Percentiles rank a stretch among this genome's conserved stretches.
Conservation (phyloP, 164 flowering plant genomes). For the Stephania yunnanensis region DNA sequence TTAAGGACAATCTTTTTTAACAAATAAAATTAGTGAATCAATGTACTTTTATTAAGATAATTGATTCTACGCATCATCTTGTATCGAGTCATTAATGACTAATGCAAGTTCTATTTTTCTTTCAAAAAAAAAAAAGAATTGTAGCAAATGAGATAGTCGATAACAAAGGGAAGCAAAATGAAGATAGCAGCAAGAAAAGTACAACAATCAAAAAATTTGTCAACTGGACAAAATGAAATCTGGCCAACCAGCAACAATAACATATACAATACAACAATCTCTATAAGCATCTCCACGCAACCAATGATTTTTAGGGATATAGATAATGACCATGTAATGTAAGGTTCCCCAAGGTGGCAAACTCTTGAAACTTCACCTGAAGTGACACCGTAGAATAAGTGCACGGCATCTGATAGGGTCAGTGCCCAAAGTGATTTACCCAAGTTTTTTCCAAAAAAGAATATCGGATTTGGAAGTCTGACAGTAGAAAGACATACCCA, state of each 20-base stretch:
- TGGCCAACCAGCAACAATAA: neutral
- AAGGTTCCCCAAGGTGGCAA: neutral
- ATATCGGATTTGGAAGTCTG: neutral
- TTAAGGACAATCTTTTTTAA: too few relatives aligned
- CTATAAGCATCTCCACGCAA: too few relatives aligned
- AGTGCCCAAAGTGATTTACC: too few relatives aligned
- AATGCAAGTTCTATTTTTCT: too few relatives aligned
- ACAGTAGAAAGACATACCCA: neutral
- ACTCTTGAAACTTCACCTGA: neutral
- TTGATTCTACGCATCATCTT: too few relatives aligned
- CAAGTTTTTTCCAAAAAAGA: neutral
- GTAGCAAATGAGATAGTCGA: neutral
- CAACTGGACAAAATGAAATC: neutral
- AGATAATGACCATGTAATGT: neutral
- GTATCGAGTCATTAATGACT: too few relatives aligned
- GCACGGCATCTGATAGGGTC: too few relatives aligned
- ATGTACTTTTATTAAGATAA: too few relatives aligned
- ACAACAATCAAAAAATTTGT: neutral
- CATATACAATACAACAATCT: neutral
- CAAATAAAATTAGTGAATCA: too few relatives aligned
- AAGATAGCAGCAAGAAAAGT: neutral
- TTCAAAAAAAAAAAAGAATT: too few relatives aligned
- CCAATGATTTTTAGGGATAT: too few relatives aligned
- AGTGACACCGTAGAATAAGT: neutral
- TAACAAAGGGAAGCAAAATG: neutral